Base-by-base conservation (phyloP, 148 eudicot genomes). In the Rhododendron ovatum region DNA sequence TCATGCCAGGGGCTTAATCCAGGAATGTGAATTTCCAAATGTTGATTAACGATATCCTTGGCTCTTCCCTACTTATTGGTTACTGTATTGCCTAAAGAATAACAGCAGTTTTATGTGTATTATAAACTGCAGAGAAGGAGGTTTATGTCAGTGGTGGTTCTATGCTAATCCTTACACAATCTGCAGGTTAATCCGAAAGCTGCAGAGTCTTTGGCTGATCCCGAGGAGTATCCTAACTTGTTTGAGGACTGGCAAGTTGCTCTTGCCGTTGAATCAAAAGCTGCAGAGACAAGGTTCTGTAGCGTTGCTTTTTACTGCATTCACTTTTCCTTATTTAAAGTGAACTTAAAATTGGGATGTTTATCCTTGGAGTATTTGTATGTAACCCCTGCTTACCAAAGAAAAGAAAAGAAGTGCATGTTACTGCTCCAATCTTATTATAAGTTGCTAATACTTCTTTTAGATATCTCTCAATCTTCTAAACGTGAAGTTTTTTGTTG, bases 191-290 rank as follows among this genome's bases (percentile, higher is more conserved):
- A 95, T 89, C 90, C 92, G 63, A 95, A 97, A 93, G 99, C 99
- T 89, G 99, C 99, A 48, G 98, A 97, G 80, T 92, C 99, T 65
- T 91, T 97, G 88, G 99, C 99, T 81, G 98, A 97, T 93, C 99
- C 99, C 26, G 92, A 93, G 85, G 96, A 95, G 85, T 97, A 97
- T 92, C 91, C 99, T 82, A 97, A 97, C 85, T 87, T 97, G 89
- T 97, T 97, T 85, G 98, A 94, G n/a, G 98, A 97, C 84, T 95
- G 99, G 99, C 99, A 97, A 93, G 85, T 95, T 91, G 98, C 99
- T 76, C 95, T 95, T 85, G 92, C 89, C 17, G 98, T 95, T 82
- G 98, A 95, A 91, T 90, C 96, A 74, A 95, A 91, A 93, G 91
- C 90, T 90, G 95, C 95, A 43, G 96, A 93, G 82, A 89, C 94